phyloP scores from a whole-genome alignment of 306 rosid species.

The Notholithocarpus densiflorus region DNA sequence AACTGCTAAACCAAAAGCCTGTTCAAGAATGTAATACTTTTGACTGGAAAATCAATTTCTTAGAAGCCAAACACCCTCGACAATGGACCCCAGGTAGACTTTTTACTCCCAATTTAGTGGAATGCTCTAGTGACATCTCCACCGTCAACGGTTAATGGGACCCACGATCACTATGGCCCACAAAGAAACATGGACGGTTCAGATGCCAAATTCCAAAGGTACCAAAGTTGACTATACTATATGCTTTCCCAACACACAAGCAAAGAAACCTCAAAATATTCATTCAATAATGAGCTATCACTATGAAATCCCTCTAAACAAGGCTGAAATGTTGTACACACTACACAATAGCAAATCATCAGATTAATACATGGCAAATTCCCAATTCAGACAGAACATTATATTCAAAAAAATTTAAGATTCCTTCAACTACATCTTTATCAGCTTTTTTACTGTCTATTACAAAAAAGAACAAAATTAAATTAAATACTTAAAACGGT shows the following conservation, averaged over 20 bases:
- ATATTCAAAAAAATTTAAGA: not conserved
- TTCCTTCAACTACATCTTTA: too few relatives aligned
- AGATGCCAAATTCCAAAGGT: not conserved
- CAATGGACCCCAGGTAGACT: not conserved
- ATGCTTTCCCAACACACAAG: not conserved
- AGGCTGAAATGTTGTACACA: not conserved
- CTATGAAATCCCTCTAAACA: not conserved
- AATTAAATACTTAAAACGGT: conserved; percentile 3
- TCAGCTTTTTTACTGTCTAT: not conserved
- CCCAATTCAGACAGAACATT: not conserved
- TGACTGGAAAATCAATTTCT: not conserved
- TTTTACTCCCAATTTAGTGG: not conserved
- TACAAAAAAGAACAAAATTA: not conserved
- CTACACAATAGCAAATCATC: not conserved
- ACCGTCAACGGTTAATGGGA: not conserved
- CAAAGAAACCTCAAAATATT: not conserved
- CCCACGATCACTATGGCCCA: not conserved
- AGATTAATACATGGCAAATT: too few relatives aligned
- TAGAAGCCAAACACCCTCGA: not conserved
- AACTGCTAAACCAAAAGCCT: not conserved
- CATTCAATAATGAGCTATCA: not conserved
- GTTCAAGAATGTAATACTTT: not conserved
- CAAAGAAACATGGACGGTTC: not conserved
- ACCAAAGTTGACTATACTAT: conserved; percentile 9
- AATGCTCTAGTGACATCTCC: not conserved